A percentile compares a stretch with the other conserved stretches of the same genome.
phyloP scores from a whole-genome alignment of 2,329 filamentous ascomycete species.

The Nemania bipapillata region DNA sequence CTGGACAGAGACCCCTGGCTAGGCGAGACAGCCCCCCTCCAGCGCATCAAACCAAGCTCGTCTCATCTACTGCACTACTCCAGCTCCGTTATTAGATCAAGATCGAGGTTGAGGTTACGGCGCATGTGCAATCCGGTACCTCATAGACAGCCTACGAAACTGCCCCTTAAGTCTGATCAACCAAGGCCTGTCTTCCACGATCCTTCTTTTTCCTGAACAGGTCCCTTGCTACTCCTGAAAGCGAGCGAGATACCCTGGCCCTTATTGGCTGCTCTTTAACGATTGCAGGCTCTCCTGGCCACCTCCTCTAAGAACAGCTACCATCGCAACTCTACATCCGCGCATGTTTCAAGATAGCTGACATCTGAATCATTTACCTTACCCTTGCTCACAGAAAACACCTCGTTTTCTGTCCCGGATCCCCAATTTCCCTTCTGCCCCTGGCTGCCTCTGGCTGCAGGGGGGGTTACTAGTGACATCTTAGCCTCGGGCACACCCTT shows the following conservation, averaged over 20 bases:
- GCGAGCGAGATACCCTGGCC: not conserved
- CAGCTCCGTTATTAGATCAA: constrained; percentile 45
- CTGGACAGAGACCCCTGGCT: constrained; percentile 35
- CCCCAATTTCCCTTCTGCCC: constrained; percentile 45
- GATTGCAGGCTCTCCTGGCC: constrained; percentile 24
- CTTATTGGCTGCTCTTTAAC: constrained; percentile 32
- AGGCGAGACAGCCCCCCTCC: constrained; percentile 53
- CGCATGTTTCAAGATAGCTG: constrained; percentile 55
- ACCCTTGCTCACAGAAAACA: constrained; percentile 29
- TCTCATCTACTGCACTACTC: constrained; percentile 51
- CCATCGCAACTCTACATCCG: constrained; percentile 47
- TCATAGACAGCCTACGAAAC: constrained; percentile 57
- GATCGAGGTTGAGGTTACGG: constrained; percentile 42
- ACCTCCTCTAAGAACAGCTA: constrained; percentile 36
- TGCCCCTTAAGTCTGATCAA: constrained; percentile 59
- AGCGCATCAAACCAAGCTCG: constrained; percentile 56
- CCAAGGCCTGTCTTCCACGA: constrained; percentile 41
- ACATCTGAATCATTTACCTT: constrained; percentile 52
- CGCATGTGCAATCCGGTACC: constrained; percentile 53
- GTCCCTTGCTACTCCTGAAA: constrained; percentile 18
- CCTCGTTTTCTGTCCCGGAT: constrained; percentile 39
- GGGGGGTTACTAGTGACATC: constrained; percentile 22
- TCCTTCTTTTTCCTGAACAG: constrained; percentile 29
- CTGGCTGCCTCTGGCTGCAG: constrained; percentile 33
- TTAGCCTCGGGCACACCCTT: constrained; percentile 47